Conservation (phyloP, 768 basidiomycete species). For the Lentinula aciculospora region DNA sequence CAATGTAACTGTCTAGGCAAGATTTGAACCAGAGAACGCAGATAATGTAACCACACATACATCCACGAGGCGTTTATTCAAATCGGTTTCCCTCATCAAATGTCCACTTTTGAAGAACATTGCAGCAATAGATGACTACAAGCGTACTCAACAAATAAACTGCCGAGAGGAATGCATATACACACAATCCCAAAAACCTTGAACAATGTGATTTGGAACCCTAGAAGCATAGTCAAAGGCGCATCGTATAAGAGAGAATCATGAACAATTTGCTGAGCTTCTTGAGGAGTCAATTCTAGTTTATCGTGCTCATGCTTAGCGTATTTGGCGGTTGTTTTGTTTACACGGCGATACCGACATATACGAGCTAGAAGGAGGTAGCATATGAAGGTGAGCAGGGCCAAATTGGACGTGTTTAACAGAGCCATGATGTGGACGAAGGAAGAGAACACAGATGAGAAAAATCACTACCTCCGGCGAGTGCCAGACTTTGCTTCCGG, state of each 20-base stretch:
- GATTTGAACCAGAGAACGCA: neutral
- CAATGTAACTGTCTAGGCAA: conserved; percentile 19
- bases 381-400: too few species aligned
- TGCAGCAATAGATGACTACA: conserved; percentile 18
- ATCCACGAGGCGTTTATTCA: neutral
- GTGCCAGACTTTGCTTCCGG: too few species aligned
- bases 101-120: conserved; percentile 16
- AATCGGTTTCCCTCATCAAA: neutral
- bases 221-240: neutral
- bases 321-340: too few species aligned
- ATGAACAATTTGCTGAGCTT: neutral
- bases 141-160: neutral
- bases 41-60: neutral
- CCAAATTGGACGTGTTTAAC: too few species aligned
- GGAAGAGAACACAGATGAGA: too few species aligned
- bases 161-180: neutral
- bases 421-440: too few species aligned
- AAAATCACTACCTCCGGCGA: too few species aligned
- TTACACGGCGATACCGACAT: too few species aligned
- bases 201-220: neutral
- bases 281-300: neutral
- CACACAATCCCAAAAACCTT: neutral
- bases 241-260: neutral
- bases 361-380: too few species aligned
- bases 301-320: conserved; percentile 23